Conservation (phyloP, 352 stramenopile genomes). For the Pythium graminicola region DNA sequence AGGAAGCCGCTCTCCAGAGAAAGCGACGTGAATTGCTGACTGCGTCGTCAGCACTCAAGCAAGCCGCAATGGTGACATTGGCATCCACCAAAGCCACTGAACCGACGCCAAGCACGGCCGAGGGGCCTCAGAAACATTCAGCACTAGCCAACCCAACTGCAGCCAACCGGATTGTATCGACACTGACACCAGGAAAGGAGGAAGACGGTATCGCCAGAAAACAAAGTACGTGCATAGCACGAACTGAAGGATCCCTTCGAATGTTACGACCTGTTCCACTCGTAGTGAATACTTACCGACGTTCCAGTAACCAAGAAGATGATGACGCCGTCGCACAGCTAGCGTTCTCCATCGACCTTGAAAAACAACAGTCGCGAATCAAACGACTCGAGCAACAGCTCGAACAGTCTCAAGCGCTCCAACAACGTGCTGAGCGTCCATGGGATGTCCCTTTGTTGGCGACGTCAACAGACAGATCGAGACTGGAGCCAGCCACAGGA, state of each 20-base stretch:
- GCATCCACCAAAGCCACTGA: neutral
- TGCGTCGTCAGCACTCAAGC: slow-evolving; percentile 1
- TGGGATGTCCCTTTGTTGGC: neutral
- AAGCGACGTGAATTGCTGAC: neutral
- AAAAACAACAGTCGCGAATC: slow-evolving; percentile 27
- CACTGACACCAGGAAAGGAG: too few relatives aligned
- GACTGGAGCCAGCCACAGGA: neutral
- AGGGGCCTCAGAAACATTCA: neutral
- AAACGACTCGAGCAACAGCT: slow-evolving; percentile 23
- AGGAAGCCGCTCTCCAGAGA: slow-evolving; percentile 10
- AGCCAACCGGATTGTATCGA: too few relatives aligned
- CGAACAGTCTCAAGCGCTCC: slow-evolving; percentile 12
- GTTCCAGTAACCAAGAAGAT: slow-evolving; percentile 11
- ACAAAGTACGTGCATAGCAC: neutral
- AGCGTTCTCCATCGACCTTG: slow-evolving; percentile 13
- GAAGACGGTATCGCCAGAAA: too few relatives aligned
- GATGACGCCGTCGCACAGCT: slow-evolving; percentile 13
- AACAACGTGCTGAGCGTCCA: neutral
- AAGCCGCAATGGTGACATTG: slow-evolving; percentile 5
- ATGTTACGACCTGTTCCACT: too few relatives aligned
- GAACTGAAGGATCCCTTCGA: too few relatives aligned
- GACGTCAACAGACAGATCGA: neutral
- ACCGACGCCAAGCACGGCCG: neutral
- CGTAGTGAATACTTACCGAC: neutral
- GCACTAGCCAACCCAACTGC: too few relatives aligned